A percentile compares a stretch with the other conserved stretches of the same genome.
Evolutionary conservation across 2,329 filamentous ascomycete genomes (phyloP).

Genomic region (Plenodomus lindquistii): DNA sequence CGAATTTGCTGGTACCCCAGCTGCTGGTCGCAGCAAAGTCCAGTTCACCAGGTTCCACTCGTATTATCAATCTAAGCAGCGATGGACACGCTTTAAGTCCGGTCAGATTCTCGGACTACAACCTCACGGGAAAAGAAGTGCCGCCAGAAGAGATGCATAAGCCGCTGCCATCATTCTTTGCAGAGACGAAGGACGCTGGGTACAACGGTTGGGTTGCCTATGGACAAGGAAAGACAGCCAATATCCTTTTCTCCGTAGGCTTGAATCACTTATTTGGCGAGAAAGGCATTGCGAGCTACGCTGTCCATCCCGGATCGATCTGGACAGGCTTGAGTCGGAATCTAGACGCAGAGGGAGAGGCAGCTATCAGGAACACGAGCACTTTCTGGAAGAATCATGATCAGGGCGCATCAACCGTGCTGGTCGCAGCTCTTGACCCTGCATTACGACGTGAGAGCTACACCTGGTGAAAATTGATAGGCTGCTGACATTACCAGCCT

Average conservation of each 20-base stretch:
- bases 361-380: constrained; percentile 27
- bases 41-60: constrained; percentile 27
- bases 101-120: constrained; percentile 51
- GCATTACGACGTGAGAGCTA: constrained; percentile 25
- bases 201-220: constrained; percentile 37
- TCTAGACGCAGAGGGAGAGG: constrained; percentile 33
- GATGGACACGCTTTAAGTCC: constrained; percentile 33
- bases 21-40: constrained; percentile 41
- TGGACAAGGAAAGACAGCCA: constrained; percentile 38
- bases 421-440: constrained; percentile 40
- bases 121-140: constrained; percentile 40
- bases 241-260: constrained; percentile 34
- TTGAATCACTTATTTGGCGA: constrained; percentile 21
- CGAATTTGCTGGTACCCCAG: constrained; percentile 47
- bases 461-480: too few relatives aligned
- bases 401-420: constrained; percentile 34
- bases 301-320: constrained; percentile 40
- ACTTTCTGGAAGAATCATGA: constrained; percentile 41
- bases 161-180: constrained; percentile 23
- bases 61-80: constrained; percentile 38
- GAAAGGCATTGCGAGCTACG: constrained; percentile 33
- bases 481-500: constrained; percentile 15
- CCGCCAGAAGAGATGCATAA: constrained; percentile 29
- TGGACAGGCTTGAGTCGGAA: constrained; percentile 33
- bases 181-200: constrained; percentile 12